These are phyloP conservation scores for Coemansia sp. DNA, from an alignment of 192 early-diverging fungal species.

Conservation along the genomic window DNA sequence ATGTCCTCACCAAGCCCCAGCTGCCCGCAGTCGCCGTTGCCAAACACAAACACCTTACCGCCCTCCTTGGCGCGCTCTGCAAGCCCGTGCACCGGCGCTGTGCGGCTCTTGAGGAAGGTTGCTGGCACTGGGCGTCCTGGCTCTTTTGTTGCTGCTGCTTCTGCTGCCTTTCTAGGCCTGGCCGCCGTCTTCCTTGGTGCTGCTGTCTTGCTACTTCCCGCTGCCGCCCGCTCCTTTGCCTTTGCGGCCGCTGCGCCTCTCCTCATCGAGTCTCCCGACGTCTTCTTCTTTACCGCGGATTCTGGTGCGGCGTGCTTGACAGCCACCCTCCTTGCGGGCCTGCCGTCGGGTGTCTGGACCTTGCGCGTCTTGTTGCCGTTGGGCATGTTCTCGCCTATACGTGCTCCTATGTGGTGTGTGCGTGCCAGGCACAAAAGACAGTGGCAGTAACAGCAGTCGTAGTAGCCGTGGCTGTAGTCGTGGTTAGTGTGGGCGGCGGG, in stretches of 20 bases:
- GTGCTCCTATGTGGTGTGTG: conserved; percentile 27
- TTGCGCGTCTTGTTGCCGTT: conserved; percentile 41
- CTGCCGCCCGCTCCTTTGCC: conserved; percentile 10
- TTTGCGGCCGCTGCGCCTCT: conserved; percentile 14
- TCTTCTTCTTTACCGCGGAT: conserved; percentile 9
- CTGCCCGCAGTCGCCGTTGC: conserved; percentile 88
- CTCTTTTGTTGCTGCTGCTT: background rate
- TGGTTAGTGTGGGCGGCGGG: background rate
- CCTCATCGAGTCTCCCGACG: conserved; percentile 1
- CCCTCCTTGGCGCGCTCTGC: conserved; percentile 10
- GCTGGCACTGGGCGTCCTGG: conserved; percentile 11
- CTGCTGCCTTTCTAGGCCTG: conserved; percentile 2
- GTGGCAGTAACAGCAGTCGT: background rate
- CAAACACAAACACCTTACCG: conserved; percentile 77
- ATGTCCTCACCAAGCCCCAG: conserved; percentile 86
- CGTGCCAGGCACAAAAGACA: background rate
- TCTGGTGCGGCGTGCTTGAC: conserved; percentile 16
- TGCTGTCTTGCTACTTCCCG: conserved; percentile 17
- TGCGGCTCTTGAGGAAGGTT: conserved; percentile 47
- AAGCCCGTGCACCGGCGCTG: conserved; percentile 30
- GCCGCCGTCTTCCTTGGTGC: conserved; percentile 11
- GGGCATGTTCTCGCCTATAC: conserved; percentile 21
- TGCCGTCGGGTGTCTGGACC: conserved; percentile 18
- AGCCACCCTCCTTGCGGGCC: conserved; percentile 15
- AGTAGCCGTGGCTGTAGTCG: no score